phyloP scores from a whole-genome alignment of 148 eudicot species.

The Rhododendron henanense region DNA sequence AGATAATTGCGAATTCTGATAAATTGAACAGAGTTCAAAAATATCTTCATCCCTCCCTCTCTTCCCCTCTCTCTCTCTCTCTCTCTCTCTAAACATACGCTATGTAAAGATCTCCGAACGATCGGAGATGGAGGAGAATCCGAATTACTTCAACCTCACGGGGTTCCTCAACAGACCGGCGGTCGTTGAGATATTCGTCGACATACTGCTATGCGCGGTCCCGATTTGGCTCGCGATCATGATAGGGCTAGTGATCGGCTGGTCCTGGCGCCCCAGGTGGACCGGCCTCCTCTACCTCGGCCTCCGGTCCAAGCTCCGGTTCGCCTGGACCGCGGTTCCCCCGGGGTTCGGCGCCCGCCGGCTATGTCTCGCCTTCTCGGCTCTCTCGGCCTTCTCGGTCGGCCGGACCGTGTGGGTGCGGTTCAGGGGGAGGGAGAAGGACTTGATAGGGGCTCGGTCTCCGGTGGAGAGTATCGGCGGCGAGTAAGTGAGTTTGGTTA shows the following conservation, averaged over 20 bases:
- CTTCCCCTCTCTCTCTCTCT: not conserved
- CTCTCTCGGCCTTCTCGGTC: conserved; percentile 28
- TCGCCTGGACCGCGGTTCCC: conserved; percentile 30
- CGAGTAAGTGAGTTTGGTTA: not conserved
- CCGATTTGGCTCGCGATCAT: conserved; percentile 84
- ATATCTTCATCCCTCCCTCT: not conserved
- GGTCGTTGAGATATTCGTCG: conserved; percentile 77
- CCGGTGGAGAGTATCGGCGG: not conserved
- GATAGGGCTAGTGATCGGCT: conserved; percentile 80
- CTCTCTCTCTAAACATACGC: not conserved
- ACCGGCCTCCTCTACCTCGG: conserved; percentile 54
- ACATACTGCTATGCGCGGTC: conserved; percentile 70
- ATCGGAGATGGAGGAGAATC: conserved; percentile 2
- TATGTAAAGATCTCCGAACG: not conserved
- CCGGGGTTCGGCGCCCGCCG: conserved; percentile 47
- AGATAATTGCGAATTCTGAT: no score
- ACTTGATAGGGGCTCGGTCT: not conserved
- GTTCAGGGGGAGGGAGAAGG: conserved; percentile 23
- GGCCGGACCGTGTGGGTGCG: conserved; percentile 37
- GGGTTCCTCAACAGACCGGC: conserved; percentile 41
- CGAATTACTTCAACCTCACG: conserved; percentile 18
- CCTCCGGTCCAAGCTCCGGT: conserved; percentile 34
- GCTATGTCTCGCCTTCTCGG: conserved; percentile 47
- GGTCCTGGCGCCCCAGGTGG: conserved; percentile 96
- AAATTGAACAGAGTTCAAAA: no score